Conservation (phyloP, 1,284 basidiomycete species). For the Vanrija sp. region DNA sequence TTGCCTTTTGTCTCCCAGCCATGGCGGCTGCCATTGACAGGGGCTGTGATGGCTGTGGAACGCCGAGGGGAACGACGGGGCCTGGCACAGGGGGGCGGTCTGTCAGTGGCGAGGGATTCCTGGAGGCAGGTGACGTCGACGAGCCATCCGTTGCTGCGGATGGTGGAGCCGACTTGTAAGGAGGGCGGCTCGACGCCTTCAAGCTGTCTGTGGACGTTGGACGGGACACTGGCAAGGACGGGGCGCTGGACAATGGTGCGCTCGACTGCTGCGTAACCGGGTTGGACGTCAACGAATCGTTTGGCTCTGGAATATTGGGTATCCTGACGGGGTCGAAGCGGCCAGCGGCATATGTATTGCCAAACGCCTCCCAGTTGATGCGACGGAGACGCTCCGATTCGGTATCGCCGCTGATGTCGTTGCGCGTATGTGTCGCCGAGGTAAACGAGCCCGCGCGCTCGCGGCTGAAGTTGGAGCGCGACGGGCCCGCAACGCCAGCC, state of each 20-base stretch:
- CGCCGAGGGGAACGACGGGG: constrained; percentile 11
- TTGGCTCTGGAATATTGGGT: constrained; percentile 58
- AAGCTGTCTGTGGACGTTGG: too few relatives aligned
- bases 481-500: background rate
- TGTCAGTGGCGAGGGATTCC: background rate
- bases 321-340: constrained; percentile 74
- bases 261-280: background rate
- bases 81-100: constrained; percentile 19
- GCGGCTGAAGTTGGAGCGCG: too few relatives aligned
- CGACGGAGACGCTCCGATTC: background rate
- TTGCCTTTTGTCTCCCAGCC: constrained; percentile 20
- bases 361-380: constrained; percentile 64
- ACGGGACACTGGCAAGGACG: too few relatives aligned
- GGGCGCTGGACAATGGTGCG: too few relatives aligned
- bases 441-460: background rate
- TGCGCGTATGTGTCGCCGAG: background rate
- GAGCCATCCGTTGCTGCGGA: constrained; percentile 12
- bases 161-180: constrained; percentile 16
- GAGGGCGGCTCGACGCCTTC: constrained; percentile 19
- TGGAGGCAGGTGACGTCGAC: constrained; percentile 2
- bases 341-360: constrained; percentile 67
- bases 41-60: constrained; percentile 1
- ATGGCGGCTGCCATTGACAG: constrained; percentile 19
- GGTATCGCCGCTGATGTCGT: background rate
- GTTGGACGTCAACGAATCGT: constrained; percentile 5